Base-by-base conservation (phyloP, 2,329 filamentous ascomycete genomes). In the Chalara sp. region DNA sequence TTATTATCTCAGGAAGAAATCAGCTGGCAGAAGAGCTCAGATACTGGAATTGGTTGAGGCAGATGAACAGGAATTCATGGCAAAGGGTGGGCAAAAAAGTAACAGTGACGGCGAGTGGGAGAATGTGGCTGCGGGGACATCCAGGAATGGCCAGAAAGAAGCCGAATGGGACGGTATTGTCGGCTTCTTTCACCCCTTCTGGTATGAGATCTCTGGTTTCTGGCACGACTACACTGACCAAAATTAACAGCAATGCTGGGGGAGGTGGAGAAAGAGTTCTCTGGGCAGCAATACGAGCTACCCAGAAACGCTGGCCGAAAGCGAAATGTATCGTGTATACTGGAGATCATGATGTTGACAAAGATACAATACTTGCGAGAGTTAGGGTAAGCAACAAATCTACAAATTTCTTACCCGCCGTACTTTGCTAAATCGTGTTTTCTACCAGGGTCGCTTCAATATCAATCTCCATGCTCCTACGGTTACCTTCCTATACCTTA, bases 111-210 rank as follows among this genome's bases (percentile, higher is more conserved):
- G 83, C 31, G 84, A 83, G 47, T 88, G 84, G 84, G 83, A 88
- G 66, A 83, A 82, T 61, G 76, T 89, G n/a, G 79, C 84, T 53
- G 70, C 73, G 35, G 72, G 71, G 39, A 69, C 66, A 45, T 70
- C 71, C 29, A 64, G 67, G 45, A 74, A 72, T 57, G 73, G 68
- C 44, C 69, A 66, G 30, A 67, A 65, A 51, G 73, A 77, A 52
- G 73, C 78, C 58, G 76, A 86, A 44, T 96, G 88, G 87, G 76
- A 84, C 55, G 91, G 91, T 32, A 83, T 96, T 48, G 81, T 97
- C 56, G 93, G 89, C 44, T 97, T 99, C 76, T 96, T 99, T 66
- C 93, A 99, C 68, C 93, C 93, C 1, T 99, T 96, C 68, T 97
- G 93, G 88, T 92, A 74, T 42, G 55, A 52, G 21, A 44, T 39